These are phyloP conservation scores for Wickerhamiella sorbophila DNA, from an alignment of 805 yeast genomes.

Conservation along the genomic window DNA sequence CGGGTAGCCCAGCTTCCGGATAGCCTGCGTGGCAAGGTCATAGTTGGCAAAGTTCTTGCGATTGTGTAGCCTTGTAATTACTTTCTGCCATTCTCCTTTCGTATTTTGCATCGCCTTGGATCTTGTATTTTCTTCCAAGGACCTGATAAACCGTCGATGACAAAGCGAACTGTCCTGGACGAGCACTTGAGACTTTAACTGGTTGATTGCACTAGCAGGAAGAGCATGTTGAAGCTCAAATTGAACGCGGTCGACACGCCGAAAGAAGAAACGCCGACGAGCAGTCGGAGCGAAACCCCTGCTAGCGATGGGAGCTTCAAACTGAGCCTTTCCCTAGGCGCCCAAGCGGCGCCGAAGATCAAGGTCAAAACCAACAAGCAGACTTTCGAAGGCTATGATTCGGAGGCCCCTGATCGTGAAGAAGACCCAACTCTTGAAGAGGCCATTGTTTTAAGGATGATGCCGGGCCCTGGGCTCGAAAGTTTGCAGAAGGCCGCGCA, in stretches of 20 bases:
- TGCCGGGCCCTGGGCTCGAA: conserved; percentile 51
- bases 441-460: conserved; percentile 64
- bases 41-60: conserved; percentile 20
- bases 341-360: conserved; percentile 29
- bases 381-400: conserved; percentile 93
- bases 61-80: conserved; percentile 16
- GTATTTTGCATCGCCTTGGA: conserved; percentile 13
- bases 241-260: conserved; percentile 13
- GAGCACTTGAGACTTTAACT: no score
- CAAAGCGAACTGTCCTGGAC: no score
- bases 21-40: conserved; percentile 23
- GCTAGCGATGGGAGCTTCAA: conserved; percentile 4
- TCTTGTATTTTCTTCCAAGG: not conserved
- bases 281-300: not conserved
- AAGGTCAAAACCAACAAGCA: conserved; percentile 47
- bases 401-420: conserved; percentile 91
- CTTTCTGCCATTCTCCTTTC: conserved; percentile 13
- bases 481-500: conserved; percentile 64
- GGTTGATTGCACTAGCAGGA: no score
- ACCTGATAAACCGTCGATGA: no score
- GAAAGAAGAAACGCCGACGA: conserved; percentile 2
- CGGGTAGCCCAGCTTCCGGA: conserved; percentile 35
- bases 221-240: conserved; percentile 21
- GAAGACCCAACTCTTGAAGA: conserved; percentile 89
- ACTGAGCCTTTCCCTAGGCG: conserved; percentile 10